Conservation (phyloP, 2,329 filamentous ascomycete species). For the Trichoderma sp. region DNA sequence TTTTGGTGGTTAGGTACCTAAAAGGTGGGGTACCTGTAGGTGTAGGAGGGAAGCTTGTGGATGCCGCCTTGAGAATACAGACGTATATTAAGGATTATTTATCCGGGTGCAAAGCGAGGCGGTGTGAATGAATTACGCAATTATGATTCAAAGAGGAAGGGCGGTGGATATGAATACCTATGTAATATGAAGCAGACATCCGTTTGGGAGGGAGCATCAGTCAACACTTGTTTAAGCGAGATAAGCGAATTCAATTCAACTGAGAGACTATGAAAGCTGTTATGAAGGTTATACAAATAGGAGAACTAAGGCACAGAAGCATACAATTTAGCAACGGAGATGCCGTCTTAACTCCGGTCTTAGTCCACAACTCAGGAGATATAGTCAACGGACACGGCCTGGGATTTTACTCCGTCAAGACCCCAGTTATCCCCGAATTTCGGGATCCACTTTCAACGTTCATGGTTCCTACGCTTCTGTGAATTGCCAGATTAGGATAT, state of each 20-base stretch:
- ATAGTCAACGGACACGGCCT: background rate
- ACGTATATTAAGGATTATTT: background rate
- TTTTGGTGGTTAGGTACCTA: background rate
- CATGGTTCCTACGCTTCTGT: background rate
- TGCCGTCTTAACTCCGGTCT: background rate
- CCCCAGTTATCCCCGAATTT: background rate
- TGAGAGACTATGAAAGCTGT: background rate
- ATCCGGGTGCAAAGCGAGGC: background rate
- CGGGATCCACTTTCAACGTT: background rate
- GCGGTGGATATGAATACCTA: background rate
- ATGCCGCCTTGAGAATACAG: background rate
- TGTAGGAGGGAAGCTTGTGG: no score
- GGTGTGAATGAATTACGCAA: background rate
- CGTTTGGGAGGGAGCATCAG: background rate
- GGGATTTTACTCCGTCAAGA: background rate
- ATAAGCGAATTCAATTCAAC: background rate
- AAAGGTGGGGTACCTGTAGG: no score
- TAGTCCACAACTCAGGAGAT: background rate
- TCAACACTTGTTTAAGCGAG: background rate
- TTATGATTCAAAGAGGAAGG: background rate
- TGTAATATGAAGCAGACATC: background rate
- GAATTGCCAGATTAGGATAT: background rate
- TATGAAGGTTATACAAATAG: background rate
- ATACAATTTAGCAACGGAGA: background rate
- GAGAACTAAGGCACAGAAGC: background rate